Evolutionary conservation across 2,329 filamentous ascomycete species (phyloP), one percentile per base, ranked within the genome.

Genomic region (Colletotrichum sp.): DNA sequence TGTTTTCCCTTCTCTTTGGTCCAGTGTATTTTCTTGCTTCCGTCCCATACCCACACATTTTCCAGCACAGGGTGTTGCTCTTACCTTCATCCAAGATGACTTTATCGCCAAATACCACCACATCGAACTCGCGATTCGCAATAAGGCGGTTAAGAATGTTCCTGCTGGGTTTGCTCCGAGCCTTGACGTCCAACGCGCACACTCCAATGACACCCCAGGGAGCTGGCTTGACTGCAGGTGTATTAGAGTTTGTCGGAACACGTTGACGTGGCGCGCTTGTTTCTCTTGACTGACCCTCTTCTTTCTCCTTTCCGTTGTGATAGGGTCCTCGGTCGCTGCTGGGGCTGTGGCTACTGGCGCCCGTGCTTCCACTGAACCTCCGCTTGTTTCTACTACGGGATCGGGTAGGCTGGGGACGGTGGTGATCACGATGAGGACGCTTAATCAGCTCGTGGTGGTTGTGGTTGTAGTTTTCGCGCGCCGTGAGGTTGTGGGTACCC

Each of bases 101-200:
- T 86, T 99, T 99, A 87, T 99, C 97, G 64, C 97, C 98, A 87
- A 99, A 99, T 15, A 99, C 96, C 77, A 98, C 94, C 28, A 99
- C 96, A 81, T 99, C 96, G 81, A 99, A 99, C 80, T 99, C 96
- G 66, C 93, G 92, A 79, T 98, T 96, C 39, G 95, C 92, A 79
- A 98, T 96, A 24, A 99, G 89, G 67, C 96, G 92, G 82, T 98
- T 99, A 75, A 99, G 87, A 79, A 99, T 99, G 82, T 98, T 99
- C 79, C 98, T 92, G 82, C 96, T 98, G 2, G 97, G 97, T 85
- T 99, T 99, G 89, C 96, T 98, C 81, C 97, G 92, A 44, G 97
- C 97, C 87, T 99, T 99, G 80, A 96, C 92, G 86, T 99, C 97
- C 75, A 99, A 89, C 26, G 97, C 98, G 84, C 97, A 99, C 12